These are phyloP conservation scores for Silene conica DNA, from an alignment of 148 eudicot genomes.

Conservation along the genomic window DNA sequence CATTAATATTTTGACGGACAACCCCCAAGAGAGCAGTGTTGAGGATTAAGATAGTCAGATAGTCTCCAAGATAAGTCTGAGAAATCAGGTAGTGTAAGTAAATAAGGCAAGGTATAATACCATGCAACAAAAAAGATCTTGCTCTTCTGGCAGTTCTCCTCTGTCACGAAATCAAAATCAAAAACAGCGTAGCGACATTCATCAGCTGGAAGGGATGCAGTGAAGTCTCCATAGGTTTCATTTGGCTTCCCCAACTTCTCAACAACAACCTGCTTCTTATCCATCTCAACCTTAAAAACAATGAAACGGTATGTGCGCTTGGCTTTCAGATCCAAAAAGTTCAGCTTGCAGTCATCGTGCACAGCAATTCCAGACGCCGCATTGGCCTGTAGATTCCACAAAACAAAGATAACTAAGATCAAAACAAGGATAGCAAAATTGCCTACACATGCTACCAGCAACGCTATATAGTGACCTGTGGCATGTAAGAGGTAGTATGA, in stretches of 20 bases:
- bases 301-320: slow-evolving; percentile 77
- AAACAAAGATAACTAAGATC: background rate
- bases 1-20: too few relatives aligned
- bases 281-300: slow-evolving; percentile 76
- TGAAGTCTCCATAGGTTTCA: slow-evolving; percentile 63
- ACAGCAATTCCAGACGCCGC: slow-evolving; percentile 94
- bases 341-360: slow-evolving; percentile 90
- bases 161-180: slow-evolving; percentile 77
- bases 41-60: too few relatives aligned
- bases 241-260: slow-evolving; percentile 79
- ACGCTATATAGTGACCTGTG: background rate
- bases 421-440: background rate
- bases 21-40: too few relatives aligned
- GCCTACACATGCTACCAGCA: background rate
- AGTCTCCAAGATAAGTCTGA: background rate
- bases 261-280: slow-evolving; percentile 75
- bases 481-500: too few relatives aligned
- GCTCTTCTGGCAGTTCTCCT: slow-evolving; percentile 85
- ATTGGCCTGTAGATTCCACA: slow-evolving; percentile 48
- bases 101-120: slow-evolving; percentile 40
- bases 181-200: slow-evolving; percentile 84
- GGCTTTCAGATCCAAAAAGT: slow-evolving; percentile 79
- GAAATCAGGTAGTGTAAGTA: background rate
- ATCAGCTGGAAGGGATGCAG: slow-evolving; percentile 64
- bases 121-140: slow-evolving; percentile 89